Base-by-base conservation (phyloP, 441 rosid genomes). In the Erysimum pusillum region DNA sequence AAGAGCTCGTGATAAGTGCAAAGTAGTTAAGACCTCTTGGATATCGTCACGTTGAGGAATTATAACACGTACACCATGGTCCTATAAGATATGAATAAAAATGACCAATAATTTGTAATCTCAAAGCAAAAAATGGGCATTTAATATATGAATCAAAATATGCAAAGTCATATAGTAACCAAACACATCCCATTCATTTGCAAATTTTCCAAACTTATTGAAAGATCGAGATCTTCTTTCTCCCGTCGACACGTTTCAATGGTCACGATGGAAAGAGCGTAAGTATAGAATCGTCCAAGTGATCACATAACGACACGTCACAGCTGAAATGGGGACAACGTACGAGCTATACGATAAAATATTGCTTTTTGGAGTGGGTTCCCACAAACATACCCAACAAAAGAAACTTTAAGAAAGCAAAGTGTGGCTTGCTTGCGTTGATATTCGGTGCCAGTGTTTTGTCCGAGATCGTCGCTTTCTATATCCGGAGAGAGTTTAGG, bases 371-470 rank as follows among this genome's bases (percentile, higher is more conserved):
- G 9, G 34, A 8, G 15, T 57, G 52, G 70, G 61, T 7, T 15
- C 73, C 72, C 28, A 46, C 22, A 45, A 42, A n/a, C 39, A 44
- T 42, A 64, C 28, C 57, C 13, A 64, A 34, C 65, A 63, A 64
- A n/a, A n/a, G n/a, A n/a, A n/a, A n/a, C n/a, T n/a, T n/a, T n/a
- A 62, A 56, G 49, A 74, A 65, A 56, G 72, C 71, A 65, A 65
- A 56, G 31, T 45, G 58, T 64, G 36, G 63, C 38, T 65, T 56
- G 28, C 35, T 54, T 63, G 39, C 38, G 42, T 15, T 61, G 52
- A 49, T 61, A 31, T 73, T 72, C 63, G 56, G 9, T 74, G 71
- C 57, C 71, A 22, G 35, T 35, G 77, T 64, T 69, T 63, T 53
- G 70, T 73, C 76, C 34, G 36, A 28, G 25, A 73, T 18, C 28